These are phyloP conservation scores for Aspergillus fijiensis DNA, from an alignment of 2,329 filamentous ascomycete genomes.

Conservation along the genomic window DNA sequence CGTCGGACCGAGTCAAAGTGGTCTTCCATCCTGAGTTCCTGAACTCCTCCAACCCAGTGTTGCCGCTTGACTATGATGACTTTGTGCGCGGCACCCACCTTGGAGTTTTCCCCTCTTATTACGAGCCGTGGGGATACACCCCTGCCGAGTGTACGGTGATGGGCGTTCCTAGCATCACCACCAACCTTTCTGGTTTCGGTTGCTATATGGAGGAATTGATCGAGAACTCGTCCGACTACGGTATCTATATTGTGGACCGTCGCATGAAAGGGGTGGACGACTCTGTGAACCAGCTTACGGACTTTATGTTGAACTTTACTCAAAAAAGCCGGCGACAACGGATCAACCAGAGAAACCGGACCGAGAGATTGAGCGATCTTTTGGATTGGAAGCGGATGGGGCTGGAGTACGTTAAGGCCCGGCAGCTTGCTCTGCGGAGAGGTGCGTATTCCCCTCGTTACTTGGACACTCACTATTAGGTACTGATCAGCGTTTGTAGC, in stretches of 20 bases:
- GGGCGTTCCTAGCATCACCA: slow-evolving; percentile 97
- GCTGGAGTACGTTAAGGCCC: slow-evolving; percentile 97
- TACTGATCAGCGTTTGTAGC: slow-evolving; percentile 48
- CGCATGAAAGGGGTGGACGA: slow-evolving; percentile 95
- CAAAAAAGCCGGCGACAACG: slow-evolving; percentile 91
- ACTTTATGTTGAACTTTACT: slow-evolving; percentile 91
- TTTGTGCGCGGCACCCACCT: slow-evolving; percentile 96
- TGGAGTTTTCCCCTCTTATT: slow-evolving; percentile 95
- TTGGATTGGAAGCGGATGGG: slow-evolving; percentile 99
- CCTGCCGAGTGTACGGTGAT: slow-evolving; percentile 98
- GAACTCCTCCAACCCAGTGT: slow-evolving; percentile 89
- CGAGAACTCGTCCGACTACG: slow-evolving; percentile 95
- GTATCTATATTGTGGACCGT: slow-evolving; percentile 98
- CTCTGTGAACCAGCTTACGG: slow-evolving; percentile 90
- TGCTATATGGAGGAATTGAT: slow-evolving; percentile 99
- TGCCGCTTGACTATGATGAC: slow-evolving; percentile 96
- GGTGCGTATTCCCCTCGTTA: slow-evolving; percentile 30
- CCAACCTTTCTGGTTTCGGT: slow-evolving; percentile 94
- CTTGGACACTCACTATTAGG: slow-evolving; percentile 14
- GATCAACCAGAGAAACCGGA: slow-evolving; percentile 98
- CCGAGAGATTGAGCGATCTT: slow-evolving; percentile 89
- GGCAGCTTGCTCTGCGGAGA: slow-evolving; percentile 84
- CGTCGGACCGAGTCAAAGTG: slow-evolving; percentile 91
- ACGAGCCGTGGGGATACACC: slow-evolving; percentile 99
- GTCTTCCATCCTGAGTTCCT: slow-evolving; percentile 98